phyloP scores from a whole-genome alignment of 2,329 filamentous ascomycete genomes.

The Lachnellula arida region DNA sequence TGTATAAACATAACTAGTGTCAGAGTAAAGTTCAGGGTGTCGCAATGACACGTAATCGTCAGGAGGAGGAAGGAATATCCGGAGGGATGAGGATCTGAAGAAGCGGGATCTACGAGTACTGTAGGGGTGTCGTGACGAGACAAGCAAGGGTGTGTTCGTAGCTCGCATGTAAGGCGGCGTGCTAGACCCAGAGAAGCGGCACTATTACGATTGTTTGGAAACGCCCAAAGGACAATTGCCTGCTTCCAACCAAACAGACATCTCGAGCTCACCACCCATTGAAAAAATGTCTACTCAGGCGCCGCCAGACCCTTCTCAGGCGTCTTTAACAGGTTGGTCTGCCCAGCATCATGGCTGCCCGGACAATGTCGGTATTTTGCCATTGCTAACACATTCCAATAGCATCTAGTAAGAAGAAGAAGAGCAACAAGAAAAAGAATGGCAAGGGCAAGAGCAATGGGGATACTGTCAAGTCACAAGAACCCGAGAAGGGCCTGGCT shows the following conservation, averaged over 20 bases:
- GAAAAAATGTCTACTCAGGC: constrained; percentile 31
- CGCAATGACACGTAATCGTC: too few species aligned
- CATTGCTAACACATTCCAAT: constrained; percentile 25
- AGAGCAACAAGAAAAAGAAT: constrained; percentile 51
- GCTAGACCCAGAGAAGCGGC: background rate
- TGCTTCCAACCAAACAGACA: background rate
- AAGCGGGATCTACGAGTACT: too few species aligned
- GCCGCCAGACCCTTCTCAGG: constrained; percentile 27
- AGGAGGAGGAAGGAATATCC: too few species aligned
- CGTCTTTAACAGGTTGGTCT: constrained; percentile 29
- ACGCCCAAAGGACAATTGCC: constrained; percentile 1
- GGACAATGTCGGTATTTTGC: constrained; percentile 7
- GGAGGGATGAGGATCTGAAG: too few species aligned
- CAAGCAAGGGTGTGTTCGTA: background rate
- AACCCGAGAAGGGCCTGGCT: constrained; percentile 34
- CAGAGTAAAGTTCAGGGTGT: too few species aligned
- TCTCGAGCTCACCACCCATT: background rate
- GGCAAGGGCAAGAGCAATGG: constrained; percentile 39
- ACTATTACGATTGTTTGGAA: background rate
- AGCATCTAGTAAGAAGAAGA: constrained; percentile 47
- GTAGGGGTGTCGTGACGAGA: background rate
- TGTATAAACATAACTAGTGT: too few species aligned
- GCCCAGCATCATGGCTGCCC: background rate
- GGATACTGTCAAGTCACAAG: constrained; percentile 28
- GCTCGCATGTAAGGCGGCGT: background rate